Conservation (phyloP, 2,329 filamentous ascomycete species). For the Hypoxylon sp. region DNA sequence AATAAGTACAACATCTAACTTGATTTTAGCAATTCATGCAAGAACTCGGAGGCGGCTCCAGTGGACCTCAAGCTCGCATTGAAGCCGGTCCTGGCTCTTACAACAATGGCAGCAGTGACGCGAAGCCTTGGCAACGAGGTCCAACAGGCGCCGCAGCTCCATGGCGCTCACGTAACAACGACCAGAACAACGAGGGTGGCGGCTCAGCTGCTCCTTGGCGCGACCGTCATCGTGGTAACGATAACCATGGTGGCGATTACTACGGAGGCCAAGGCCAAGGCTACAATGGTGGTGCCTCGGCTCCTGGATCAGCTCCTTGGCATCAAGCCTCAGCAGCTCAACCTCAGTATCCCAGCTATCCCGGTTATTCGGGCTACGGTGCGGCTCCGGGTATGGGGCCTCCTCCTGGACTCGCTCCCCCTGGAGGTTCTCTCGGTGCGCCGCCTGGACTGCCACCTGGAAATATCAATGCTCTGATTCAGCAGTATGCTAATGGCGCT, state of each 20-base stretch:
- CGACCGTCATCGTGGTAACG: slow-evolving; percentile 68
- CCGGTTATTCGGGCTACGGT: slow-evolving; percentile 65
- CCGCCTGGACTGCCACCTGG: slow-evolving; percentile 67
- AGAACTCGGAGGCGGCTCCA: slow-evolving; percentile 86
- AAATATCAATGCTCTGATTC: slow-evolving; percentile 75
- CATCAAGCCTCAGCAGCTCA: slow-evolving; percentile 70
- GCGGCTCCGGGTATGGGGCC: slow-evolving; percentile 68
- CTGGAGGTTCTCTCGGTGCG: slow-evolving; percentile 65
- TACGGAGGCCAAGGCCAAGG: slow-evolving; percentile 64
- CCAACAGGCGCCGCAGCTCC: slow-evolving; percentile 88
- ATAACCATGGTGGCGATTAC: slow-evolving; percentile 62
- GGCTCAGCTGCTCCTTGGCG: slow-evolving; percentile 74
- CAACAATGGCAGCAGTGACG: slow-evolving; percentile 69
- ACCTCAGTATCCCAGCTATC: slow-evolving; percentile 71
- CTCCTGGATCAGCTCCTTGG: slow-evolving; percentile 69
- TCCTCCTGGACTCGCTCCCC: slow-evolving; percentile 60
- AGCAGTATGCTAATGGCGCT: slow-evolving; percentile 72
- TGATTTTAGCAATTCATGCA: slow-evolving; percentile 88
- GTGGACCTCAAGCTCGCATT: slow-evolving; percentile 81
- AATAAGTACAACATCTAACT: slow-evolving; percentile 59
- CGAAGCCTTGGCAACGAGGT: slow-evolving; percentile 90
- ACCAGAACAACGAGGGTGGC: slow-evolving; percentile 63
- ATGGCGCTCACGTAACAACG: slow-evolving; percentile 75
- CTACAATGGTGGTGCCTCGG: slow-evolving; percentile 54
- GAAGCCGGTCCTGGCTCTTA: slow-evolving; percentile 83